Percentiles rank a stretch among this genome's conserved stretches.
Evolutionary conservation across 2,329 filamentous ascomycete species (phyloP).

Genomic region (Fusarium phyllophilum): DNA sequence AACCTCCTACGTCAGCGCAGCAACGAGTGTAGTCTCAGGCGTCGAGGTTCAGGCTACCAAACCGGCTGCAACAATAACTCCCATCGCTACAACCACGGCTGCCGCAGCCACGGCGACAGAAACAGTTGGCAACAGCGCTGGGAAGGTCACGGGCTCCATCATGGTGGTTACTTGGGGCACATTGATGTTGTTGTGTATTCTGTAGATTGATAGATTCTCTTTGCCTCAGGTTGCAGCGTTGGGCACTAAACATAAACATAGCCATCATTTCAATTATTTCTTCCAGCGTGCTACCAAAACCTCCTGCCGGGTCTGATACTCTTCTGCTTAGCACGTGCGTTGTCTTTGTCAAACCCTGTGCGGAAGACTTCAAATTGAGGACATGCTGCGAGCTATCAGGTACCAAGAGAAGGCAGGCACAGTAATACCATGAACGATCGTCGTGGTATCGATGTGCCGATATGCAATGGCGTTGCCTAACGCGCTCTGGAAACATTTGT

Average conservation of each 20-base stretch:
- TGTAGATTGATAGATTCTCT: neutral
- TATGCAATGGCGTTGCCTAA: no score
- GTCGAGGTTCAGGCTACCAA: neutral
- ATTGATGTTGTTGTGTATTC: neutral
- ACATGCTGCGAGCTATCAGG: neutral
- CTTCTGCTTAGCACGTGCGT: no score
- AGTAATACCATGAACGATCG: no score
- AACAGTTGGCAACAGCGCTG: neutral
- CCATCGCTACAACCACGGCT: neutral
- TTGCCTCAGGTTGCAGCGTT: fast-evolving
- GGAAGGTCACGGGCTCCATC: neutral
- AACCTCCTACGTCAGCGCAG: neutral
- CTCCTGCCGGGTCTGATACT: neutral
- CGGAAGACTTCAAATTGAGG: no score
- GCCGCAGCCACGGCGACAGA: neutral
- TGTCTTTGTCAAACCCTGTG: neutral
- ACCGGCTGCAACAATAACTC: neutral
- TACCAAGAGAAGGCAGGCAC: no score
- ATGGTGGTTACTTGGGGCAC: neutral
- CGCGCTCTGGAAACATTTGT: no score
- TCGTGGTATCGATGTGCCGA: no score
- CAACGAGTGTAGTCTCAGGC: neutral
- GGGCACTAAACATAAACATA: fast-evolving
- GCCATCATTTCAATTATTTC: no score
- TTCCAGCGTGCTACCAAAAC: neutral